Base-by-base conservation (phyloP, 1,284 basidiomycete genomes). In the Ustilago cynodontis region DNA sequence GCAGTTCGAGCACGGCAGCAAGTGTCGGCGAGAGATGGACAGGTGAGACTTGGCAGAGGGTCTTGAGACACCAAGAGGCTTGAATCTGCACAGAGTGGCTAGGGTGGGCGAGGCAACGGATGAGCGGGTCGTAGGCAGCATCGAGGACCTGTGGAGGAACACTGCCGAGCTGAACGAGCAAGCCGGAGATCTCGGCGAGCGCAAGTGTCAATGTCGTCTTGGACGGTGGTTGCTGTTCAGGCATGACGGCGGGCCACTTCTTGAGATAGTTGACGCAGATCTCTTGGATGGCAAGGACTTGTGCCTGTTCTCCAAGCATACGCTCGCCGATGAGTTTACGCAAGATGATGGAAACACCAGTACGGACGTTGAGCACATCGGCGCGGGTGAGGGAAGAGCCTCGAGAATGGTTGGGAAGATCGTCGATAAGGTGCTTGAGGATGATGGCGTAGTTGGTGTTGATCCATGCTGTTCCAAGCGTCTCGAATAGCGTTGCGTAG, bases 191-290 rank as follows among this genome's bases (percentile, higher is more conserved):
- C 86, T 98, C 95, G 55, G 92, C 89, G 14, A 99, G 88, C 1
- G 91, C 92, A 22, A 96, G 89, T 1, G 92, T 89, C 11, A 98
- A 88, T 1, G 93, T 90, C 1, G 90, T 87, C 24, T 93, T 90
- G 61, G 88, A 88, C 0, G 94, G 93, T 0, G 92, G 90, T 24
- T 88, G 88, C 73, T 93, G 91, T 5, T 93, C 93, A 2, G 94
- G 94, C 89, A 97, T 92, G 84, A 96, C 90, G 0, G 93, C 92
- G 0, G 94, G 94, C 94, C 94, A 99, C 66, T 93, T 90, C 83
- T 93, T 94, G 61, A 98, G 88, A 82, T 94, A 97, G 6, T 89
- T 88, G 56, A 89, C 91, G 0, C 93, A 91, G 53, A 98, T 88
- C 76, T 96, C 94, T 77, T 93, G 92, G 31, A 98, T 93, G 0